Base-by-base conservation (phyloP, 1,139 yeast genomes). In the Suhomyces chickasaworum region DNA sequence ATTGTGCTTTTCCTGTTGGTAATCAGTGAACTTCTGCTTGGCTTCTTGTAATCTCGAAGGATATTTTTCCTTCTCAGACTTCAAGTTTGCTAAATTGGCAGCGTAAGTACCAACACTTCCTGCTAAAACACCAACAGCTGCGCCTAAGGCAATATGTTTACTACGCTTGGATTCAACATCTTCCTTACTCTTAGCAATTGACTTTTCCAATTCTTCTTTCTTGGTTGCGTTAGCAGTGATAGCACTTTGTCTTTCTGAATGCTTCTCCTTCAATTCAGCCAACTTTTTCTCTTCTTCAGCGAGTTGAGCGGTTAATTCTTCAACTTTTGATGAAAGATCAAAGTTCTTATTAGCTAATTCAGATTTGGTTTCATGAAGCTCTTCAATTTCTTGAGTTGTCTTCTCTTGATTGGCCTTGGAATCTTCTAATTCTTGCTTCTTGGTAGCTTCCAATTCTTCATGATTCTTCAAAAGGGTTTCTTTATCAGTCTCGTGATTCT, bases 391-490 rank as follows among this genome's bases (percentile, higher is more conserved):
- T 42, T 68, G 68, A 25, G 77, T 69, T 45, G 80, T 74, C 23
- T 67, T 71, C 44, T 66, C 75, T 60, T 80, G 84, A 42, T 65
- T 65, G 13, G 66, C 57, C 59, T 78, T 79, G 13, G 81, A 62
- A 42, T 71, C 78, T 53, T 71, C 79, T 52, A 79, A 68, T 52
- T 77, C 83, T 51, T 73, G 73, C 39, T 73, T 65, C 60, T 78
- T 80, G 47, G 79, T 73, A 27, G 73, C 73, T 47, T 69, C 73
- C 56, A 76, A 68, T 52, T 76, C 75, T 36, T 69, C 80, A 49
- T 77, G 79, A 54, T 75, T 77, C 55, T 66, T 68, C 37, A 63
- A 51, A 46, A 78, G 63, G 29, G 71, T 69, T 47, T 74, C 78
- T 59, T 75, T 76, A 55, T 77, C 78, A 21, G 62, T 61, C 12